Evolutionary conservation across 306 rosid genomes (phyloP).

Genomic region (Delonix regia): DNA sequence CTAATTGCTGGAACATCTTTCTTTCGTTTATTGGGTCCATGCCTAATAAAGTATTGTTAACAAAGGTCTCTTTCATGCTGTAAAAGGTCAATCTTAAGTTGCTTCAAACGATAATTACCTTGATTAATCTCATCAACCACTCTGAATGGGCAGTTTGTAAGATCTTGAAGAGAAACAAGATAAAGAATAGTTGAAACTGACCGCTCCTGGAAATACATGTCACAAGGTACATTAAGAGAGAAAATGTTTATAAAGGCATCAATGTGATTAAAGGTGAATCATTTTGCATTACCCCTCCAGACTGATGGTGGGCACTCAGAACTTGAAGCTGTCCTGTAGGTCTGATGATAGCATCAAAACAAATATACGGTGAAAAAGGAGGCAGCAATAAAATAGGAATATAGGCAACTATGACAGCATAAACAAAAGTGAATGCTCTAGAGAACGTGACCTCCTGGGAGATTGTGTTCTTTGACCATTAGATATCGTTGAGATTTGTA

Average conservation of each 20-base stretch:
- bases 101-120: slow-evolving; percentile 55
- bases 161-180: slow-evolving; percentile 97
- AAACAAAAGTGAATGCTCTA: not conserved
- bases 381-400: not conserved
- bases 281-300: slow-evolving; percentile 81
- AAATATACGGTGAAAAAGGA: slow-evolving; percentile 25
- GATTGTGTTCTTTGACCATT: too few relatives aligned
- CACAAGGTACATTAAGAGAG: slow-evolving; percentile 18
- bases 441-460: too few relatives aligned
- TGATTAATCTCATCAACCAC: slow-evolving; percentile 99
- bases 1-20: slow-evolving; percentile 98
- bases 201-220: slow-evolving; percentile 65
- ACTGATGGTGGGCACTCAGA: slow-evolving; percentile 96
- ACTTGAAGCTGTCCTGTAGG: slow-evolving; percentile 77
- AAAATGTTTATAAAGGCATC: slow-evolving; percentile 4
- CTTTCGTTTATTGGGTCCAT: slow-evolving; percentile 99
- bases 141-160: slow-evolving; percentile 94
- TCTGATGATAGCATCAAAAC: slow-evolving; percentile 47
- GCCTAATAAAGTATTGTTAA: slow-evolving; percentile 50
- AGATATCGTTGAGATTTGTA: too few relatives aligned
- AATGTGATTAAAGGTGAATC: slow-evolving; percentile 30
- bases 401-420: slow-evolving; percentile 23
- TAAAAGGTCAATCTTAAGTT: slow-evolving; percentile 25
- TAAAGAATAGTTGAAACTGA: slow-evolving; percentile 95
- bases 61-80: slow-evolving; percentile 16